Evolutionary conservation across 2,329 filamentous ascomycete species (phyloP).

Genomic region (Trichophyton equinum): DNA sequence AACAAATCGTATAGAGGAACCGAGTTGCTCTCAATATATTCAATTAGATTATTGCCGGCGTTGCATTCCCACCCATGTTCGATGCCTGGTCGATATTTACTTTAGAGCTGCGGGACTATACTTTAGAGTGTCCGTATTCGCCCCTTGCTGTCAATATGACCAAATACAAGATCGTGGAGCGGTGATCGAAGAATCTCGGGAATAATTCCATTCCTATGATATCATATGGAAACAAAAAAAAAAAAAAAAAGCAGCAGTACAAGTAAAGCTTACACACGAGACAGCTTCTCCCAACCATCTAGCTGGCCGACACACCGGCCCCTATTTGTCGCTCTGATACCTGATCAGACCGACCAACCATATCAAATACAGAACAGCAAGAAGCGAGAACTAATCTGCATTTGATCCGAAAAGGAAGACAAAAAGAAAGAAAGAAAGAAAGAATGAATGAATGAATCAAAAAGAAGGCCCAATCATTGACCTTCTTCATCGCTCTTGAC

Average conservation of each 20-base stretch:
- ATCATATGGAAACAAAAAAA: not conserved
- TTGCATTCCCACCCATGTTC: not conserved
- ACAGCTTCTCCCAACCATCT: not conserved
- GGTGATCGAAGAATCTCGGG: not conserved
- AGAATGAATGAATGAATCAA: too few species aligned
- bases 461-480: not conserved
- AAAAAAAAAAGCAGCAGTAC: not conserved
- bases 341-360: not conserved
- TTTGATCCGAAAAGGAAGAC: not conserved
- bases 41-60: not conserved
- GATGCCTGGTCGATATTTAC: too few species aligned
- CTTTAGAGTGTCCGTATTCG: not conserved
- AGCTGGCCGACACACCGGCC: not conserved
- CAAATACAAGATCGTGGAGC: not conserved
- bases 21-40: not conserved
- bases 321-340: not conserved
- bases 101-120: not conserved
- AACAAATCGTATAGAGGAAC: not conserved
- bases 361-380: not conserved
- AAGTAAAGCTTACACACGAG: not conserved
- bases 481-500: conserved; percentile 15
- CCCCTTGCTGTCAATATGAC: not conserved
- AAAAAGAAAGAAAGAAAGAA: not conserved
- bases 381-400: not conserved
- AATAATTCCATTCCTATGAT: not conserved